Percentiles rank a stretch among this genome's conserved stretches.
These are phyloP conservation scores for Talaromyces funiculosus DNA, from an alignment of 2,329 filamentous ascomycete species.

Conservation along the genomic window DNA sequence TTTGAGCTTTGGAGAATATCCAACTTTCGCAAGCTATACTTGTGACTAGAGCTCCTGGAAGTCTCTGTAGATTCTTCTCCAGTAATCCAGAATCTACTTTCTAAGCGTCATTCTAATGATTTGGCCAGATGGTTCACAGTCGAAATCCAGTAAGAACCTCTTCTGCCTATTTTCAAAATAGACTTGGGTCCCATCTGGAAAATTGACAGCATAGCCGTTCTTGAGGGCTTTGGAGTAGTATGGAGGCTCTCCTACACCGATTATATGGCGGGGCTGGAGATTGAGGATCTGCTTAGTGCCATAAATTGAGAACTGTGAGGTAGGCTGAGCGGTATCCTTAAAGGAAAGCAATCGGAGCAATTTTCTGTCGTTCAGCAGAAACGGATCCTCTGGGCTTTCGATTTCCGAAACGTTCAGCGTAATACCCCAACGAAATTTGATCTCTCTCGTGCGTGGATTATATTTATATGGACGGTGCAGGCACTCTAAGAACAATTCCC, in stretches of 20 bases:
- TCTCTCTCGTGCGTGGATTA: not conserved
- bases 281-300: not conserved
- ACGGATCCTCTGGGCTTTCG: conserved; percentile 1
- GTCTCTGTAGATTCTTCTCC: too few relatives aligned
- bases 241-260: not conserved
- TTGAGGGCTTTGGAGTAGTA: not conserved
- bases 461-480: not conserved
- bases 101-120: not conserved
- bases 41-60: too few relatives aligned
- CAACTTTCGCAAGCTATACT: too few relatives aligned
- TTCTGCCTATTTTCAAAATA: conserved; percentile 1
- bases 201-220: not conserved
- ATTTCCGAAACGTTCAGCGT: not conserved
- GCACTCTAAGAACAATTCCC: not conserved
- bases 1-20: too few relatives aligned
- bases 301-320: not conserved
- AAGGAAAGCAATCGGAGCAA: not conserved
- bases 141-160: not conserved
- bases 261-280: not conserved
- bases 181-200: not conserved
- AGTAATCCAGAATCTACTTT: too few relatives aligned
- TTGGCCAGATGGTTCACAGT: not conserved
- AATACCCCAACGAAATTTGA: conserved; percentile 2
- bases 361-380: not conserved
- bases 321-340: not conserved